Conservation (phyloP, 2,329 filamentous ascomycete genomes). For the Chaetomiaceae sp. region DNA sequence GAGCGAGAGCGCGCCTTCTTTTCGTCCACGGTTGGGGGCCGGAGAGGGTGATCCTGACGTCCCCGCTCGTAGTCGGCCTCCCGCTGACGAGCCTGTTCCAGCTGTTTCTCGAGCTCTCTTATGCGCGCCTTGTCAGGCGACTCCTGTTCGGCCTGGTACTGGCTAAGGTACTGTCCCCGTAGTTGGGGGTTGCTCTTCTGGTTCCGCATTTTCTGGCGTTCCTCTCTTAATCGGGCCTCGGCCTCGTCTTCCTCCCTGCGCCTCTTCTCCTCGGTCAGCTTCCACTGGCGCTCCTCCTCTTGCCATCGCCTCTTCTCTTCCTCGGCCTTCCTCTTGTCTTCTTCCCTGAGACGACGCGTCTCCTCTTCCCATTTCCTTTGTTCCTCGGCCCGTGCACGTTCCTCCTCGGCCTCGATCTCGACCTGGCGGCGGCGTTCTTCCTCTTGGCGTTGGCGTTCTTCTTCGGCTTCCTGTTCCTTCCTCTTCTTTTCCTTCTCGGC, state of each 20-base stretch:
- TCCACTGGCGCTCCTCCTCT: slow-evolving; percentile 73
- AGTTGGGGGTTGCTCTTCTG: slow-evolving; percentile 60
- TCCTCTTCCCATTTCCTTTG: slow-evolving; percentile 74
- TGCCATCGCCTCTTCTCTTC: slow-evolving; percentile 70
- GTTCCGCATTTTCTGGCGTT: slow-evolving; percentile 57
- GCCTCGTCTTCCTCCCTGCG: slow-evolving; percentile 68
- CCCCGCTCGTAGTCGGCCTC: slow-evolving; percentile 58
- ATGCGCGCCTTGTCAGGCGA: slow-evolving; percentile 51
- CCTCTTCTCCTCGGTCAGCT: slow-evolving; percentile 62
- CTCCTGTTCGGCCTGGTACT: slow-evolving; percentile 72
- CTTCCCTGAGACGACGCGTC: slow-evolving; percentile 62
- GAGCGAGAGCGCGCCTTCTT: slow-evolving; percentile 37
- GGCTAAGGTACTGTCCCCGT: slow-evolving; percentile 78
- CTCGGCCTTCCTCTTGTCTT: slow-evolving; percentile 57
- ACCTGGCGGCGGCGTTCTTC: slow-evolving; percentile 44
- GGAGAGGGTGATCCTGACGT: slow-evolving; percentile 45
- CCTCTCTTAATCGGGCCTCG: slow-evolving; percentile 61
- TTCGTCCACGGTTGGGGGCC: slow-evolving; percentile 27
- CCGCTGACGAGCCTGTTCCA: slow-evolving; percentile 57
- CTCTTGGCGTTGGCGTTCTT: slow-evolving; percentile 54
- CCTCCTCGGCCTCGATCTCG: slow-evolving; percentile 54
- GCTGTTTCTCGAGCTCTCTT: slow-evolving; percentile 71
- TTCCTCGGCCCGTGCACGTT: slow-evolving; percentile 56
- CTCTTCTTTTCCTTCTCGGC: slow-evolving; percentile 75
- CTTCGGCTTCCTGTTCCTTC: slow-evolving; percentile 53